Evolutionary conservation across 108 stramenopile species (phyloP), one percentile per base, ranked within the genome.

Genomic region (Fragilariopsis cylindrus): DNA sequence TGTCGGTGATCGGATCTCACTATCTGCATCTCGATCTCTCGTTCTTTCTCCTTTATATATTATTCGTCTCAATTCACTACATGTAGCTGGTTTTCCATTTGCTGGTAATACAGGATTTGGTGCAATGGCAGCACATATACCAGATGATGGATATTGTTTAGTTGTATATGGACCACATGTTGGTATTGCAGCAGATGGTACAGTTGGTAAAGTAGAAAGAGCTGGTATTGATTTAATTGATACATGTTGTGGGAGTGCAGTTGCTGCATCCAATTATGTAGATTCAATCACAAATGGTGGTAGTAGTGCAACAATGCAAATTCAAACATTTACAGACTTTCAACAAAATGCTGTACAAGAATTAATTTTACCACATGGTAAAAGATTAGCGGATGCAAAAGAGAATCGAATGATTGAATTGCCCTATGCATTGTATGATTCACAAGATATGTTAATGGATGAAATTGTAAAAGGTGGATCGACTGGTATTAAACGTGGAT

Each of bases 151-250:
- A 7, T 73, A 49, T 44, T 87, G 85, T 30, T 58, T 89, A 65
- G 56, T 86, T 9, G 75, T 92, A 16, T 87, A 82, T 71, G 91
- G 87, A 49, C 91, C 91, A 49, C 91, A 92, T 62, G 90, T 91
- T 15, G 90, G 90, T 74, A 72, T 91, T 60, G 70, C 77, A 57
- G 43, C 53, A 43, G 65, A 75, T 54, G 87, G 87, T 57, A 77
- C 56, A 13, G 81, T 92, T 11, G 92, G 92, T 9, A 90, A 78
- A 30, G 87, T 90, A 49, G 83, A 90, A 50, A 85, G 91, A 7
- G 64, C 74, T 9, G 91, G 88, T 19, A 72, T 69, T 45, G 75
- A 60, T 13, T 63, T 77, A 13, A 79, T 70, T 3, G 87, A 79
- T n/a, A 71, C 82, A 15, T 89, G 88, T 77, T 92, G 91, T 49